Conservation (phyloP, 2,329 filamentous ascomycete species). For the Scopulariopsis brevicaulis region DNA sequence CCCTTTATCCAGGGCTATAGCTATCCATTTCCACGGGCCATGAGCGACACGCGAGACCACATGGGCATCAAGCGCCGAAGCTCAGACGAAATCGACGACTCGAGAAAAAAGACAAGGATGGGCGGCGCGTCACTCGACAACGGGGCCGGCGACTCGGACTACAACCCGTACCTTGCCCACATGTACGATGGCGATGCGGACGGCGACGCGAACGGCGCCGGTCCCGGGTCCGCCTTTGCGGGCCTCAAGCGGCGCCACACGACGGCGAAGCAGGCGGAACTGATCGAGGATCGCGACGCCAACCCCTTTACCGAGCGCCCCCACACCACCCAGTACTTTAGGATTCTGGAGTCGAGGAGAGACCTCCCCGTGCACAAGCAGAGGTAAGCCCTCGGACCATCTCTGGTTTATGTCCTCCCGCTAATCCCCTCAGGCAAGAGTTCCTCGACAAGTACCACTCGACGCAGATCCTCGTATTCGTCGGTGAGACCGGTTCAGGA, state of each 20-base stretch:
- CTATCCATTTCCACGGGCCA: background rate
- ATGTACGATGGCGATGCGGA: slow-evolving; percentile 48
- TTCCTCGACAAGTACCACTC: slow-evolving; percentile 89
- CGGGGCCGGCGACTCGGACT: slow-evolving; percentile 18
- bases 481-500: slow-evolving; percentile 97
- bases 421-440: slow-evolving; percentile 51
- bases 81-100: slow-evolving; percentile 27
- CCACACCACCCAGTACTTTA: slow-evolving; percentile 78
- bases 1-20: background rate
- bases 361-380: slow-evolving; percentile 88
- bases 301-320: slow-evolving; percentile 78
- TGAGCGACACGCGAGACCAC: slow-evolving; percentile 26
- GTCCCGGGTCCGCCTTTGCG: slow-evolving; percentile 39
- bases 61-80: slow-evolving; percentile 29
- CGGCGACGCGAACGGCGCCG: slow-evolving; percentile 23
- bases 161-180: slow-evolving; percentile 89
- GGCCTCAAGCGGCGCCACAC: slow-evolving; percentile 69
- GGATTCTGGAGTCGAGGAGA: slow-evolving; percentile 73
- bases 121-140: slow-evolving; percentile 10
- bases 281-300: slow-evolving; percentile 65
- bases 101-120: slow-evolving; percentile 30
- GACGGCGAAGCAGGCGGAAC: slow-evolving; percentile 61
- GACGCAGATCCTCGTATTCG: slow-evolving; percentile 93
- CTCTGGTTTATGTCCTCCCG: background rate
- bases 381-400: slow-evolving; percentile 40